A percentile compares a stretch with the other conserved stretches of the same genome.
Conservation (phyloP, 805 yeast genomes). For the Danielia oregonensis region DNA sequence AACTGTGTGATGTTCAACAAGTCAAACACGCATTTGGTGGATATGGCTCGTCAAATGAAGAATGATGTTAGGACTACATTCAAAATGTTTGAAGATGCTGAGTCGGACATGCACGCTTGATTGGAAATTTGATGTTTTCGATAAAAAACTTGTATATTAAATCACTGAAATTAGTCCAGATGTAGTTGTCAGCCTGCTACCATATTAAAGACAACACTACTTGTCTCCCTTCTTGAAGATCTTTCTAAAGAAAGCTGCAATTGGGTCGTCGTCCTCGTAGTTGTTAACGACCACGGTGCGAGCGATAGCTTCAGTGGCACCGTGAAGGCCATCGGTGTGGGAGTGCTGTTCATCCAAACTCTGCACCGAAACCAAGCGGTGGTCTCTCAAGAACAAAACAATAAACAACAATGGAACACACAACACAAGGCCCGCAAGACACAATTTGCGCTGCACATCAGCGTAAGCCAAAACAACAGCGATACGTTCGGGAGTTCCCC, state of each 20-base stretch:
- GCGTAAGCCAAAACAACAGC: conserved; percentile 58
- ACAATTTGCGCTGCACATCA: conserved; percentile 55
- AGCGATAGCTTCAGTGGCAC: conserved; percentile 8
- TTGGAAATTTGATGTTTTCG: too few species aligned
- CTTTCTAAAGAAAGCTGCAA: conserved; percentile 10
- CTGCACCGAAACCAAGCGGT: conserved; percentile 37
- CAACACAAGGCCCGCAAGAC: conserved; percentile 52
- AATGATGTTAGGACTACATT: conserved; percentile 56
- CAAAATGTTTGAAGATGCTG: conserved; percentile 57
- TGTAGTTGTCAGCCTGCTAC: too few species aligned
- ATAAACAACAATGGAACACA: conserved; percentile 48
- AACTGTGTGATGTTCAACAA: conserved; percentile 82
- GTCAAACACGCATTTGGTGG: conserved; percentile 56
- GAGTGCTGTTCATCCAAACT: conserved; percentile 19
- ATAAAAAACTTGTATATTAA: too few species aligned
- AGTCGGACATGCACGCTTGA: conserved; percentile 11
- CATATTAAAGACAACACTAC: too few species aligned
- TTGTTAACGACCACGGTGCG: conserved; percentile 15
- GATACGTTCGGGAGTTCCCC: conserved; percentile 62
- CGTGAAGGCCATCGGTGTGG: conserved; percentile 15
- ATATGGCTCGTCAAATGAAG: conserved; percentile 68
- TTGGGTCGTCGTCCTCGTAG: conserved; percentile 16
- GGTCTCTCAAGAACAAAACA: conserved; percentile 52
- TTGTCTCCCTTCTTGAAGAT: conserved; percentile 10
- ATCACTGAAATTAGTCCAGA: too few species aligned